A percentile compares a stretch with the other conserved stretches of the same genome.
These are phyloP conservation scores for Articulospora tetracladia DNA, from an alignment of 495 filamentous ascomycete species.

Conservation along the genomic window DNA sequence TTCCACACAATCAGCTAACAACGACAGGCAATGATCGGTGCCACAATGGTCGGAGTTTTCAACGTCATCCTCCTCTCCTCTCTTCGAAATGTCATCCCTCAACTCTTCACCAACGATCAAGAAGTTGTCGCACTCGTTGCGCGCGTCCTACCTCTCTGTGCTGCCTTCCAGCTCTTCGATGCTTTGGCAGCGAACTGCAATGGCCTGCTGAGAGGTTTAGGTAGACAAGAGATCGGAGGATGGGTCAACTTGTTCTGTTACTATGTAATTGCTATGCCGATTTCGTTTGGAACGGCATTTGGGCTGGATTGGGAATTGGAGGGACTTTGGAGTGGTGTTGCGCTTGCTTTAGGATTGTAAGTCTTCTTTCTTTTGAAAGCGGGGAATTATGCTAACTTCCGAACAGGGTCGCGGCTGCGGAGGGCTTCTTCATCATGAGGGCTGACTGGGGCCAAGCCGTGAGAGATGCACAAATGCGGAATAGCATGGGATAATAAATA, in stretches of 20 bases:
- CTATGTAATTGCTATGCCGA: constrained; percentile 79
- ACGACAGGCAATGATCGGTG: constrained; percentile 49
- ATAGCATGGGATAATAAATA: constrained; percentile 47
- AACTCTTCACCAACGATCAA: constrained; percentile 74
- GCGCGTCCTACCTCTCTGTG: constrained; percentile 68
- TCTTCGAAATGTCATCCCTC: constrained; percentile 64
- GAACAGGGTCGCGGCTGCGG: constrained; percentile 54
- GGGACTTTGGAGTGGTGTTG: constrained; percentile 82
- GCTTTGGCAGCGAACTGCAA: constrained; percentile 72
- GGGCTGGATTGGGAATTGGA: constrained; percentile 65
- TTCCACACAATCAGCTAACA: neutral
- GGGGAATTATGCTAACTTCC: constrained; percentile 6
- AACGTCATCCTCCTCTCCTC: constrained; percentile 65
- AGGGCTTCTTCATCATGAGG: constrained; percentile 60
- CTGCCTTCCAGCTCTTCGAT: constrained; percentile 87
- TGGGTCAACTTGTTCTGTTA: constrained; percentile 83
- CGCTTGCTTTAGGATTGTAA: constrained; percentile 57
- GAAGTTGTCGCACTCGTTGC: constrained; percentile 78
- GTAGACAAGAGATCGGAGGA: constrained; percentile 82
- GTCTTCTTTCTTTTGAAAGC: constrained; percentile 13
- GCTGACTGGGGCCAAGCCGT: constrained; percentile 73
- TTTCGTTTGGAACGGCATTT: constrained; percentile 75
- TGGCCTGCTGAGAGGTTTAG: constrained; percentile 78
- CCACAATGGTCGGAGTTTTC: constrained; percentile 66
- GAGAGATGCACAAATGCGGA: constrained; percentile 66